Evolutionary conservation across 352 stramenopile genomes (phyloP), one percentile per base, ranked within the genome.

Genomic region (Phytophthora meadii): DNA sequence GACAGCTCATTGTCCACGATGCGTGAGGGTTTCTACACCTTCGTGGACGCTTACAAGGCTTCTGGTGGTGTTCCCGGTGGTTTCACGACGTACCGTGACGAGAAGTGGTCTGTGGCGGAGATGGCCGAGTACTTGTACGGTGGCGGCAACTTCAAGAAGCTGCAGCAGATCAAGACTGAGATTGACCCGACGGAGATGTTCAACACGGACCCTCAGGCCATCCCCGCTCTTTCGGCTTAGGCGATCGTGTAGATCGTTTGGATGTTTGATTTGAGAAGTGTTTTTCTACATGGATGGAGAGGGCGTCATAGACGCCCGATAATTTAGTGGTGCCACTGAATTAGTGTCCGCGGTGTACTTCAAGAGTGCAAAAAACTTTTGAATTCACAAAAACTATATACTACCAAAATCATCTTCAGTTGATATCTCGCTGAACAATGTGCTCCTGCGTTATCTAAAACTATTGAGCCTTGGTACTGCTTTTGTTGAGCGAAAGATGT

Each of bases 141-240:
- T 15, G 62, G 62, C 14, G 54, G 54, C 25, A 70, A 70, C 62
- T 72, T 62, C 40, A 30, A 54, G 22, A 58, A 58, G 37, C 45
- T 72, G 47, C 64, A 72, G 64, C 55, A 54, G 64, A 72, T 72
- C 51, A 72, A 72, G 56, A 72, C 56, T 8, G 17, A 63, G 45
- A 61, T 66, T 25, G 64, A 72, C 39, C 51, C 56, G 28, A 28
- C 54, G 4, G 64, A 67, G 44, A 62, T 72, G 56, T 70, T 70
- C 54, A 70, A 70, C 54, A 66, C 63, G 28, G 63, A 71, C 49
- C 49, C 55, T 3, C 63, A 72, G 57, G 65, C 57, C 32, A 72
- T 72, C 39, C 61, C 61, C 4, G 61, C 61, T 69, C 47, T 69
- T 34, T 6, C 28, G 41, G 45, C 58, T 47, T 66, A 59, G 45